These are phyloP conservation scores for Stemphylium beticola DNA, from an alignment of 2,329 filamentous ascomycete genomes.

Conservation along the genomic window DNA sequence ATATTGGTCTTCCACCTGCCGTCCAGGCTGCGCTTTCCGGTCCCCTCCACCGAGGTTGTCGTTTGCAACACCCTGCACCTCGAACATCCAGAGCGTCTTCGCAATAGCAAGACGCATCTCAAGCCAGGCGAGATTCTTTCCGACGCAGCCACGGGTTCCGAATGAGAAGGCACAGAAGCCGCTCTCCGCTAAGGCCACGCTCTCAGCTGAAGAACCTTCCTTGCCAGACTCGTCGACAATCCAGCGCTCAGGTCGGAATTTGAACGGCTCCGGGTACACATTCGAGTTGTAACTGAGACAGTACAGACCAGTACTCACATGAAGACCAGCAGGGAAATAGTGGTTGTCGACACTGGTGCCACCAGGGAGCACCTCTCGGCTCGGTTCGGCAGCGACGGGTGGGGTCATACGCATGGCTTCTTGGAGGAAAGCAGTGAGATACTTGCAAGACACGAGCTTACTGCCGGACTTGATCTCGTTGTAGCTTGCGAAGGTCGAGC, in stretches of 20 bases:
- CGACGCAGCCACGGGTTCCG: constrained; percentile 38
- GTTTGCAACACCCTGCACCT: constrained; percentile 26
- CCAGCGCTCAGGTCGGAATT: constrained; percentile 38
- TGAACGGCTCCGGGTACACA: constrained; percentile 26
- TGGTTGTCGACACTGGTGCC: constrained; percentile 26
- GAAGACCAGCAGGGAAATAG: constrained; percentile 25
- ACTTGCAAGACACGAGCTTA: constrained; percentile 26
- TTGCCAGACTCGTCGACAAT: constrained; percentile 23
- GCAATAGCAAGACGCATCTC: constrained; percentile 36
- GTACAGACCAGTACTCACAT: constrained; percentile 22
- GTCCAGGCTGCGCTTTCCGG: constrained; percentile 19
- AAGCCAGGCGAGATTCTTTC: constrained; percentile 40
- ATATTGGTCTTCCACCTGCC: constrained; percentile 30
- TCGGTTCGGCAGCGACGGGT: constrained; percentile 24
- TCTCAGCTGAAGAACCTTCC: constrained; percentile 17
- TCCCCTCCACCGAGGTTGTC: constrained; percentile 33
- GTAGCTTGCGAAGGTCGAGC: constrained; percentile 20
- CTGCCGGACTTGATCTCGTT: constrained; percentile 27
- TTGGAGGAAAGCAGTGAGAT: constrained; percentile 30
- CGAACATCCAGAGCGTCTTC: constrained; percentile 30
- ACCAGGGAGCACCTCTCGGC: constrained; percentile 30
- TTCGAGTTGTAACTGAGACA: constrained; percentile 24
- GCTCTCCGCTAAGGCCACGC: constrained; percentile 19
- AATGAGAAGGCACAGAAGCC: constrained; percentile 33
- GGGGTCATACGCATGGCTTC: constrained; percentile 33